Evolutionary conservation across 352 stramenopile genomes (phyloP).

Genomic region (Phytophthora sansomeana): DNA sequence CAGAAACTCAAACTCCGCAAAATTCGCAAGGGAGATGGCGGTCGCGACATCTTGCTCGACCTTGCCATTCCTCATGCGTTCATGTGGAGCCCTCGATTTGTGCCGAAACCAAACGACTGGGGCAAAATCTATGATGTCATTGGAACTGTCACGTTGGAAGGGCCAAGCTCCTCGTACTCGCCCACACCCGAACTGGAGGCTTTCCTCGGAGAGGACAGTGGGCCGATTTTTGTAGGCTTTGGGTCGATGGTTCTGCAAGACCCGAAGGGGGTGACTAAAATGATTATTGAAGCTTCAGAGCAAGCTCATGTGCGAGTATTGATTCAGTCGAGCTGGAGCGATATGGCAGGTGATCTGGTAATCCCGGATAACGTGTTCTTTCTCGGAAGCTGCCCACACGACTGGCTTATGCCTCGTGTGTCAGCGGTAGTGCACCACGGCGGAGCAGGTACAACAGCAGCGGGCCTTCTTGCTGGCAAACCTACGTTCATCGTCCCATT

Average conservation of each 20-base stretch:
- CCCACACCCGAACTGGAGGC: constrained; percentile 60
- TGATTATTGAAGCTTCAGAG: constrained; percentile 86
- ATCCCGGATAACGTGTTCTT: constrained; percentile 72
- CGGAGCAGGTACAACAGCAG: constrained; percentile 92
- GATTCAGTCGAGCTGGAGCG: constrained; percentile 92
- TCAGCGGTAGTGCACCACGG: constrained; percentile 87
- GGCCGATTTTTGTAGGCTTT: constrained; percentile 95
- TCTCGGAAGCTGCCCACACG: constrained; percentile 79
- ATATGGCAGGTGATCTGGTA: constrained; percentile 62
- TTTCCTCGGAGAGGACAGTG: constrained; percentile 68
- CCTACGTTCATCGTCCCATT: constrained; percentile 96
- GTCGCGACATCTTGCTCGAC: constrained; percentile 66
- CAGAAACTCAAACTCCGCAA: constrained; percentile 65
- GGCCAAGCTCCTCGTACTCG: constrained; percentile 51
- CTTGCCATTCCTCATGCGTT: constrained; percentile 86
- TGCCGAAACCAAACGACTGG: constrained; percentile 93
- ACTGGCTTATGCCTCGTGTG: constrained; percentile 93
- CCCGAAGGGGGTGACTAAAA: constrained; percentile 68
- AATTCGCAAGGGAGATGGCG: constrained; percentile 69
- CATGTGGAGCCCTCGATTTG: constrained; percentile 90
- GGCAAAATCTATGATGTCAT: constrained; percentile 89
- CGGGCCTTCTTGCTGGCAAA: constrained; percentile 90
- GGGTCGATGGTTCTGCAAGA: constrained; percentile 94
- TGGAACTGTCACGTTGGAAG: constrained; percentile 77
- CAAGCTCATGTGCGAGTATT: constrained; percentile 78